phyloP scores from a whole-genome alignment of 371 early-diverging fungal genomes.

The Dichotomocladium elegans region DNA sequence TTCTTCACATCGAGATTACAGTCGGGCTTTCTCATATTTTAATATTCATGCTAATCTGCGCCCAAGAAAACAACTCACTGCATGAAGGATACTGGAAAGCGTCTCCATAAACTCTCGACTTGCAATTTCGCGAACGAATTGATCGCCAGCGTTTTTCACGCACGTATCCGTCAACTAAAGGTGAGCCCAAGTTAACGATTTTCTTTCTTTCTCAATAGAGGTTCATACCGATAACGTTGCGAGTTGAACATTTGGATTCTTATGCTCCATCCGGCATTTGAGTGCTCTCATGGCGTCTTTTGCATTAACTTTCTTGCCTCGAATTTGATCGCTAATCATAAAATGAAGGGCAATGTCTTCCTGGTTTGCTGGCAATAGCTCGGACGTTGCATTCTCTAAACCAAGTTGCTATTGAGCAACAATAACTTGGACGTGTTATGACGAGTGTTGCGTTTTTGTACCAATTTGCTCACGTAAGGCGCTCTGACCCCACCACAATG shows the following conservation, averaged over 20 bases:
- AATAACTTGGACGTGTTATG: no score
- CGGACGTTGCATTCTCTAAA: slow-evolving; percentile 85
- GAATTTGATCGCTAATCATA: slow-evolving; percentile 88
- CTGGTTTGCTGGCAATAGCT: slow-evolving; percentile 78
- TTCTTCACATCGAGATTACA: slow-evolving; percentile 71
- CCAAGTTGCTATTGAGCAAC: not conserved
- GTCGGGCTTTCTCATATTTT: slow-evolving; percentile 17
- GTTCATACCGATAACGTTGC: slow-evolving; percentile 78
- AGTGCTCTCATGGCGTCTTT: slow-evolving; percentile 74
- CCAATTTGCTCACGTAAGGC: slow-evolving; percentile 41
- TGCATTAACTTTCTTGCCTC: slow-evolving; percentile 77
- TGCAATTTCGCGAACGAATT: slow-evolving; percentile 84
- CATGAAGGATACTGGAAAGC: slow-evolving; percentile 60
- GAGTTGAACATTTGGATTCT: slow-evolving; percentile 92
- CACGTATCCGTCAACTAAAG: slow-evolving; percentile 85
- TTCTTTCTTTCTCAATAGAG: no score
- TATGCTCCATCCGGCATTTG: slow-evolving; percentile 73
- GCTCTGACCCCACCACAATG: slow-evolving; percentile 43
- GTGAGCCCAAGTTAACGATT: no score
- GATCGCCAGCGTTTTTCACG: slow-evolving; percentile 90
- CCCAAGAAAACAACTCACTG: slow-evolving; percentile 24
- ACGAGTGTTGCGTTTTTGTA: no score
- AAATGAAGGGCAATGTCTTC: slow-evolving; percentile 80
- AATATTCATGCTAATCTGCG: no score
- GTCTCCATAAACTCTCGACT: slow-evolving; percentile 87